These are phyloP conservation scores for Lanmaoa pseudosensibilis DNA, from an alignment of 768 basidiomycete genomes.

Conservation along the genomic window DNA sequence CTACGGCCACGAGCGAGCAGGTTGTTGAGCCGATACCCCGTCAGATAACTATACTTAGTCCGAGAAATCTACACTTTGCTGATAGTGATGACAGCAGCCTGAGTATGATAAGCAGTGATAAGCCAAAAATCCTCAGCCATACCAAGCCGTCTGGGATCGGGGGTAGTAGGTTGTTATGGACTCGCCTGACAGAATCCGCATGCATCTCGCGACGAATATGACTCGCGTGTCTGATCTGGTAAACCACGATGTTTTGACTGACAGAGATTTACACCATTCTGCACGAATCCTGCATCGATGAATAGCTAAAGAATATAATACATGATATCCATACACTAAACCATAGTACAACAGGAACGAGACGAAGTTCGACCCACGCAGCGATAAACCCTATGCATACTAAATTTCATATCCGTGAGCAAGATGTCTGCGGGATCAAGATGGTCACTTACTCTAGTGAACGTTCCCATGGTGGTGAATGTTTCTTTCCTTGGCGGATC, in stretches of 20 bases:
- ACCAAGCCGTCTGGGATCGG: too few species aligned
- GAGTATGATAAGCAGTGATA: too few species aligned
- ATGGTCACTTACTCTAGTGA: conserved; percentile 70
- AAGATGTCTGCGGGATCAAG: not conserved
- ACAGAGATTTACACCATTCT: not conserved
- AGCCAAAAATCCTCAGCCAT: too few species aligned
- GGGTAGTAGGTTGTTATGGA: not conserved
- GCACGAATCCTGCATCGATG: not conserved
- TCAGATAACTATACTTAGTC: too few species aligned
- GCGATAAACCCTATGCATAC: conserved; percentile 21
- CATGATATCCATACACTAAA: conserved; percentile 12
- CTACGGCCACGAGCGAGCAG: too few species aligned
- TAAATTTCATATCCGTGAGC: conserved; percentile 9
- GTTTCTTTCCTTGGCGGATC: conserved; percentile 71
- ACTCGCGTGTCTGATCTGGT: not conserved
- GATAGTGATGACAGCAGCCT: too few species aligned
- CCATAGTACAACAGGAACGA: conserved; percentile 1
- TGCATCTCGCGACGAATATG: too few species aligned
- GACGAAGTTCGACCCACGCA: not conserved
- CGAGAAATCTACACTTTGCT: too few species aligned
- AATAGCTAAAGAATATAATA: not conserved
- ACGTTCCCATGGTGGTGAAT: conserved; percentile 91
- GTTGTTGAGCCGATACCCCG: too few species aligned
- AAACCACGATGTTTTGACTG: not conserved
- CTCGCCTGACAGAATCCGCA: not conserved